phyloP scores from a whole-genome alignment of 2,329 filamentous ascomycete species.

The Cladorrhinum sp. region DNA sequence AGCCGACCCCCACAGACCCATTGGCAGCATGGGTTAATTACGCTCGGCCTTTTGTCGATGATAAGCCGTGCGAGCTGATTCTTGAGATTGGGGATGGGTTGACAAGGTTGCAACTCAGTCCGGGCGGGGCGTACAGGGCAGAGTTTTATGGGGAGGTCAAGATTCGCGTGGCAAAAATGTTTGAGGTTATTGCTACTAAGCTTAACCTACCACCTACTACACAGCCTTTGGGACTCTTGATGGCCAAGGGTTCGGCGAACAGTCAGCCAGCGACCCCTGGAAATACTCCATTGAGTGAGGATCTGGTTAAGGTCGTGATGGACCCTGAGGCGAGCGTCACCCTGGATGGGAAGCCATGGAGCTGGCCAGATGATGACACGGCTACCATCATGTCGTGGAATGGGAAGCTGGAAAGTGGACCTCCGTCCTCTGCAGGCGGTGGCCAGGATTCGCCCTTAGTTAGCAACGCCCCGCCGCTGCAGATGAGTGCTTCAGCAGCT shows the following conservation, averaged over 20 bases:
- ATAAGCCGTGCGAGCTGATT: constrained; percentile 68
- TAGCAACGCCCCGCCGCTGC: constrained; percentile 16
- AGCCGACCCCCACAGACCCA: constrained; percentile 36
- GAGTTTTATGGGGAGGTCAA: constrained; percentile 73
- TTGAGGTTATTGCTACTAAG: constrained; percentile 79
- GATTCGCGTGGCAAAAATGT: constrained; percentile 66
- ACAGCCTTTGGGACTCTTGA: constrained; percentile 63
- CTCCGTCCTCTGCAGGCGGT: constrained; percentile 32
- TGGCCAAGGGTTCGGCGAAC: constrained; percentile 60
- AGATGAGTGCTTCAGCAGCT: constrained; percentile 29
- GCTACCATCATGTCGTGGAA: neutral
- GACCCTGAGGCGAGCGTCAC: constrained; percentile 57
- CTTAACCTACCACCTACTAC: constrained; percentile 63
- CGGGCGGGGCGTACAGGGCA: constrained; percentile 41
- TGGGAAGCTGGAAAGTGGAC: neutral
- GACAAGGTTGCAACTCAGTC: constrained; percentile 52
- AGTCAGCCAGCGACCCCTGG: constrained; percentile 64
- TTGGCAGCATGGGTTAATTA: constrained; percentile 65
- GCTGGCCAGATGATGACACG: constrained; percentile 26
- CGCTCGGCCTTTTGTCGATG: constrained; percentile 80
- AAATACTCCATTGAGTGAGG: constrained; percentile 66
- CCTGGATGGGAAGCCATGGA: constrained; percentile 55
- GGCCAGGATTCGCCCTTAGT: constrained; percentile 35
- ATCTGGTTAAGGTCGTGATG: constrained; percentile 63
- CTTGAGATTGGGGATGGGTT: constrained; percentile 73